Base-by-base conservation (phyloP, 2,329 filamentous ascomycete genomes). In the Pseudogymnoascus sp. region DNA sequence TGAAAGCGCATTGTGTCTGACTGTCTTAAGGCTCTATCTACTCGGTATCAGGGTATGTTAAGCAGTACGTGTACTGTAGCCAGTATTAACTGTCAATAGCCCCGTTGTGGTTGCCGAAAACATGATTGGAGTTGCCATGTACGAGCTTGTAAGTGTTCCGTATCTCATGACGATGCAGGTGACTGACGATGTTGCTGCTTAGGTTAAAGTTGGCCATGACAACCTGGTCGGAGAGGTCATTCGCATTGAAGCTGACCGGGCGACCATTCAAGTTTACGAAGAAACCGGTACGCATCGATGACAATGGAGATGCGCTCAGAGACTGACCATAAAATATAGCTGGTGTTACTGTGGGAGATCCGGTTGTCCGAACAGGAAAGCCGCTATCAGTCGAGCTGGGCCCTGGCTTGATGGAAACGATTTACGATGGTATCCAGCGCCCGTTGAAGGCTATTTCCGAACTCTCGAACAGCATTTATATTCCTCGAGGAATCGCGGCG, bases 51-150 rank as follows among this genome's bases (percentile, higher is more conserved):
- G 83, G 81, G 80, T 82, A 76, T 67, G 78, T 63, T 41, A 48
- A 48, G 38, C 59, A 33, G 60, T 41, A 51, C 42, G 61, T 25
- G 60, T 10, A 42, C 61, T 35, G 12, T 48, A 13, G 29, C 38
- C 59, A 63, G 61, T 63, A 64, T 66, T 71, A 48, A 70, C 59
- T n/a, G n/a, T 61, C 15, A 17, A 41, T 68, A 88, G 90, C 69
- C 94, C 94, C 74, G 94, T 99, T 81, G 88, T 99, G 72, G 85
- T 99, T 70, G 94, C 93, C 75, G 93, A 97, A 81, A 88, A 97
- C 78, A 96, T 99, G 92, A 91, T 93, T 74, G 94, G 94, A 77
- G 94, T 94, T 84, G 92, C 94, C 77, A 99, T 99, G 94, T 97
- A 97, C 86, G 94, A 99, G 81, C 83, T 99, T 81, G 92, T 92